Evolutionary conservation across 202 grass and related monocot species (phyloP), one percentile per base, ranked within the genome.

Genomic region (Setaria italica): DNA sequence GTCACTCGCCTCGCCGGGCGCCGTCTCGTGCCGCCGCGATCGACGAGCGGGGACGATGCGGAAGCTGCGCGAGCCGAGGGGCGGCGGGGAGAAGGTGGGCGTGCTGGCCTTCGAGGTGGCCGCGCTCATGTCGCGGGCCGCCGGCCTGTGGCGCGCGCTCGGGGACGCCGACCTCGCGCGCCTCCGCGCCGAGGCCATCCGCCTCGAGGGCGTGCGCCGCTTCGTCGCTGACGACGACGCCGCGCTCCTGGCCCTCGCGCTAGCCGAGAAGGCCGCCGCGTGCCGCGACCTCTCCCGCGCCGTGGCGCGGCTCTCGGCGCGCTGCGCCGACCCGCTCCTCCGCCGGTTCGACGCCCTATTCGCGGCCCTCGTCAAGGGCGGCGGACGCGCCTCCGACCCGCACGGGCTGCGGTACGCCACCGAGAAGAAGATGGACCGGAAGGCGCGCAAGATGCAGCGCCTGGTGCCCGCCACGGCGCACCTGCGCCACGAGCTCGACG

Each of bases 401-500:
- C 75, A 85, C 71, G 85, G 89, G 2, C 62, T 97, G n/a, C 78
- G 89, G 3, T 95, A 91, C 82, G 77, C 86, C 1, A 65, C 72
- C 1, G 34, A 17, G 9, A 67, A 29, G 59, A 95, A 97, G 92
- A 97, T 97, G 88, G 95, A 95, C 65, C 82, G 87, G 1, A 95
- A 97, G 85, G 89, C 88, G 62, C 70, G 91, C 72, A 91, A 97
- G 88, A 97, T 97, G 95, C 90, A 93, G 77, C 80, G 85, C 11
- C 63, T 97, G 0, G 85, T 97, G 3, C 74, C 87, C 0, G 14
- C 62, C 56, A 92, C 87, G 0, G 82, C 85, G 4, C 84, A 79
- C 70, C 92, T 97, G 0, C 72, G 78, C 69, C 89, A 95, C 74
- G 95, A 97, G 80, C 48, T 95, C 21, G 92, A 97, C 59, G 89